phyloP scores from a whole-genome alignment of 2,329 filamentous ascomycete species.

The Aspergillus tanneri region DNA sequence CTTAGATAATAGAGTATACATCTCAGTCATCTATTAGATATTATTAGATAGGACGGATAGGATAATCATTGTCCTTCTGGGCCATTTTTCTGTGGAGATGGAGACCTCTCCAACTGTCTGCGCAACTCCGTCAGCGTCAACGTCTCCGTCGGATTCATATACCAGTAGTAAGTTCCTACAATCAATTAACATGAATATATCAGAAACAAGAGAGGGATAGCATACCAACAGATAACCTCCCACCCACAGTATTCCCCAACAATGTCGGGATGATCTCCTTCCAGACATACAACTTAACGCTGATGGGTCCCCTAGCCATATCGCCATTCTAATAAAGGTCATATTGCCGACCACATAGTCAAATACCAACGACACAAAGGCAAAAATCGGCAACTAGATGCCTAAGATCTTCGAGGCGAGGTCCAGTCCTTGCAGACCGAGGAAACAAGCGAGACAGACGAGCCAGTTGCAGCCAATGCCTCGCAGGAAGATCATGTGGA shows the following conservation, averaged over 20 bases:
- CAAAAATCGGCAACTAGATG: conserved; percentile 59
- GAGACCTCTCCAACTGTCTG: conserved; percentile 3
- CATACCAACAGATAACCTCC: conserved; percentile 52
- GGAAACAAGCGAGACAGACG: conserved; percentile 54
- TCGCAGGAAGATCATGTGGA: conserved; percentile 55
- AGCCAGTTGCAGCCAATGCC: conserved; percentile 60
- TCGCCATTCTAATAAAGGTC: conserved; percentile 54
- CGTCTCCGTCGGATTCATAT: conserved; percentile 41
- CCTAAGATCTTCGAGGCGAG: conserved; percentile 54
- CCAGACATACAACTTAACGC: conserved; percentile 56
- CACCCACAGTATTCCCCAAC: conserved; percentile 57
- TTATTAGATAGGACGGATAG: too few species aligned
- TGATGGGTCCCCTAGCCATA: conserved; percentile 51
- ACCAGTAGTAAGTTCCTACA: conserved; percentile 48
- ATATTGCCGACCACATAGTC: conserved; percentile 61
- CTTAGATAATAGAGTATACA: too few species aligned
- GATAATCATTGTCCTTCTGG: too few species aligned
- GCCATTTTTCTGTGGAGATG: too few species aligned
- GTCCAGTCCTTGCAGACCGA: conserved; percentile 49
- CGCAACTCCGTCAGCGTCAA: conserved; percentile 18
- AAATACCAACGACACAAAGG: conserved; percentile 54
- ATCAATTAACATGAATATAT: neutral
- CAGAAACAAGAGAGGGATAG: neutral
- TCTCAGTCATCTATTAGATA: too few species aligned
- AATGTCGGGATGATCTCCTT: conserved; percentile 56